A percentile compares a stretch with the other conserved stretches of the same genome.
These are phyloP conservation scores for Xenoacremonium recifei DNA, from an alignment of 2,329 filamentous ascomycete genomes.

Conservation along the genomic window DNA sequence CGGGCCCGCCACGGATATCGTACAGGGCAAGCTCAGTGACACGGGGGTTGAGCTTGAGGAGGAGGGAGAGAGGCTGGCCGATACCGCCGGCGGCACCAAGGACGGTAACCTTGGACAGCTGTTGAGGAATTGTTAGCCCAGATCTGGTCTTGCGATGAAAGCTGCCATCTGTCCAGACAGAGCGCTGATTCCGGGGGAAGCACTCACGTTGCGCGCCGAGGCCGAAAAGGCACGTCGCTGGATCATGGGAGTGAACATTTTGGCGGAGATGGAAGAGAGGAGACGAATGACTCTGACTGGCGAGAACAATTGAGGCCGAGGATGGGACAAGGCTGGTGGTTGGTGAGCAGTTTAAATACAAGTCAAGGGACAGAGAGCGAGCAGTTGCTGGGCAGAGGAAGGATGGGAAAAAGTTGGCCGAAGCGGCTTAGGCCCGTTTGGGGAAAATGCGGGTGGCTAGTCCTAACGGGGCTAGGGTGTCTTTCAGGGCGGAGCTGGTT, in stretches of 20 bases:
- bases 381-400: neutral
- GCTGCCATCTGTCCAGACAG: too few species aligned
- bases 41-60: constrained; percentile 97
- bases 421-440: too few species aligned
- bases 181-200: too few species aligned
- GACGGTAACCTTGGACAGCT: constrained; percentile 97
- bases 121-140: too few species aligned
- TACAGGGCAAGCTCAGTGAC: constrained; percentile 94
- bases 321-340: constrained; percentile 13
- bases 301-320: constrained; percentile 18
- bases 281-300: constrained; percentile 14
- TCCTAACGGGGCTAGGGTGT: constrained; percentile 1
- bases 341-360: constrained; percentile 18
- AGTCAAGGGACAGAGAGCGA: neutral
- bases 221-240: constrained; percentile 81
- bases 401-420: constrained; percentile 1
- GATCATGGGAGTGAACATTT: constrained; percentile 72
- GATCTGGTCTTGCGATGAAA: too few species aligned
- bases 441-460: neutral
- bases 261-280: constrained; percentile 24
- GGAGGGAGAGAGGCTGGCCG: constrained; percentile 94
- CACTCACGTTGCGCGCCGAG: constrained; percentile 71
- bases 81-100: constrained; percentile 97
- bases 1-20: constrained; percentile 92
- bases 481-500: constrained; percentile 23